phyloP scores from a whole-genome alignment of 129 eudicot genomes.

The Escallonia herrerae region DNA sequence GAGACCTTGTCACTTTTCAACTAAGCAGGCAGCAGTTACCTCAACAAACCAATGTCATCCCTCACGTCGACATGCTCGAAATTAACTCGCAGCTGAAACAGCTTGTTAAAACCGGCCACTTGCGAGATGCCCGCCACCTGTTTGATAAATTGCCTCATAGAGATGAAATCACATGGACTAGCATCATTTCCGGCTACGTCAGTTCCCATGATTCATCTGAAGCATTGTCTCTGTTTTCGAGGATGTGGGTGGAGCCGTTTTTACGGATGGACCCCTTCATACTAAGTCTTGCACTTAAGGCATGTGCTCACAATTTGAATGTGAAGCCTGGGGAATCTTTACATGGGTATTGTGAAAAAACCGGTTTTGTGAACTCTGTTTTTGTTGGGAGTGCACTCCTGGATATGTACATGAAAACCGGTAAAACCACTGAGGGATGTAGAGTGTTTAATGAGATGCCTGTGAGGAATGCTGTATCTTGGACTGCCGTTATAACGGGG shows the following conservation, averaged over 20 bases:
- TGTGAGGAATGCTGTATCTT: constrained; percentile 75
- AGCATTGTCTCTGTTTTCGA: constrained; percentile 62
- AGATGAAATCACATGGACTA: constrained; percentile 83
- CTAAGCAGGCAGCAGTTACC: constrained; percentile 1
- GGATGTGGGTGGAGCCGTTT: constrained; percentile 47
- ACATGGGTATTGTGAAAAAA: constrained; percentile 67
- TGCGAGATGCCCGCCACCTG: constrained; percentile 61
- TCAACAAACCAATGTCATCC: constrained; percentile 21
- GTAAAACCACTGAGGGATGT: constrained; percentile 53
- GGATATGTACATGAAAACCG: constrained; percentile 75
- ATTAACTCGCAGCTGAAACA: constrained; percentile 44
- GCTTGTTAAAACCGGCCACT: constrained; percentile 38
- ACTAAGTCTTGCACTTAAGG: constrained; percentile 73
- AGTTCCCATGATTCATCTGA: constrained; percentile 43
- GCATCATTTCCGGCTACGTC: constrained; percentile 67
- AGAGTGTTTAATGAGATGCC: constrained; percentile 78
- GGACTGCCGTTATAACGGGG: constrained; percentile 92
- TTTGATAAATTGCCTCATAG: constrained; percentile 69
- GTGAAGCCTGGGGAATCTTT: constrained; percentile 43
- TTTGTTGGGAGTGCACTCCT: constrained; percentile 84
- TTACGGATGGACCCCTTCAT: constrained; percentile 53
- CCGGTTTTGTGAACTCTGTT: constrained; percentile 56
- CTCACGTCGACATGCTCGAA: constrained; percentile 26
- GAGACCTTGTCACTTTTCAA: constrained; percentile 6
- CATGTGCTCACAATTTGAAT: constrained; percentile 46